phyloP scores from a whole-genome alignment of 805 yeast species.

The Yamadazyma philogaea region DNA sequence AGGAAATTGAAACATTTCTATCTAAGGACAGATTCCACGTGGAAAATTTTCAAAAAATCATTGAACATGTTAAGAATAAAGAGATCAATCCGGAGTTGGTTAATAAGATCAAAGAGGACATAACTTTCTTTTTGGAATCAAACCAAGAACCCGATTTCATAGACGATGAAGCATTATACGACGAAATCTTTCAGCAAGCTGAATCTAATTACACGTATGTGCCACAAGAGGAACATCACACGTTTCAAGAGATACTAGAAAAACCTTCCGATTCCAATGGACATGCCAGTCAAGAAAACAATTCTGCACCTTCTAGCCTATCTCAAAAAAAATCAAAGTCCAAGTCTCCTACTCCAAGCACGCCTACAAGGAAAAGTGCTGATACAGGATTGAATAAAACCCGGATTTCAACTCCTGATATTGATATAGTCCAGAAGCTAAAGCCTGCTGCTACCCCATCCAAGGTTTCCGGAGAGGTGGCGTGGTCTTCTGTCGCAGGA shows the following conservation, averaged over 20 bases:
- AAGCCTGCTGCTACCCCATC: constrained; percentile 57
- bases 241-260: constrained; percentile 6
- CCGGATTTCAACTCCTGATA: constrained; percentile 22
- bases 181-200: constrained; percentile 36
- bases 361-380: constrained; percentile 8
- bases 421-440: constrained; percentile 40
- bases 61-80: constrained; percentile 26
- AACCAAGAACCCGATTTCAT: constrained; percentile 38
- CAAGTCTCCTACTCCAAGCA: constrained; percentile 7
- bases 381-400: constrained; percentile 6
- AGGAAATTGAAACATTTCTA: constrained; percentile 33
- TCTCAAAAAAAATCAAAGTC: constrained; percentile 3
- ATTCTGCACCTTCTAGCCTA: background rate
- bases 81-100: constrained; percentile 30
- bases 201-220: constrained; percentile 14
- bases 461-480: constrained; percentile 51
- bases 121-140: constrained; percentile 34
- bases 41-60: constrained; percentile 31
- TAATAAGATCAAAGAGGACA: constrained; percentile 38
- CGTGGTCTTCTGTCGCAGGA: constrained; percentile 57
- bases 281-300: background rate
- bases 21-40: constrained; percentile 35
- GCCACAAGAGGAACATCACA: constrained; percentile 8
- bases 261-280: constrained; percentile 1
- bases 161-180: constrained; percentile 40